Evolutionary conservation across 2,329 filamentous ascomycete genomes (phyloP).

Genomic region (Alternaria longipes): DNA sequence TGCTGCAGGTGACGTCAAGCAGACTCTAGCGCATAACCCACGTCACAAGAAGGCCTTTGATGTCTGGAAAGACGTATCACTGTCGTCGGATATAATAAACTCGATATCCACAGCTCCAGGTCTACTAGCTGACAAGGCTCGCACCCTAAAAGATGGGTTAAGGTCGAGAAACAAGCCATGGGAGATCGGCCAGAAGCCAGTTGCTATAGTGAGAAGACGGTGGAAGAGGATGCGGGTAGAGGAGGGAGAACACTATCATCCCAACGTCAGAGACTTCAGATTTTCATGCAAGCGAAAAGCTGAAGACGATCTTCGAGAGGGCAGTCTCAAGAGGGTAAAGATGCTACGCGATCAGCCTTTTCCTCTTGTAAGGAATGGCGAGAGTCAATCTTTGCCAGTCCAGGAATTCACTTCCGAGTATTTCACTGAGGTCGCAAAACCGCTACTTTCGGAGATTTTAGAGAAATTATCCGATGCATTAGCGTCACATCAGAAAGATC

Average conservation of each 20-base stretch:
- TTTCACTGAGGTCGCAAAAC: neutral
- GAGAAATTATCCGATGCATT: accelerated
- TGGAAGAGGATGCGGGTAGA: neutral
- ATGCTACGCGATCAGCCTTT: neutral
- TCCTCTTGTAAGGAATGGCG: neutral
- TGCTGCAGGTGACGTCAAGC: no score
- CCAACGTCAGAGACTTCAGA: neutral
- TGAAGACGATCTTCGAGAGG: neutral
- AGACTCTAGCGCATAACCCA: no score
- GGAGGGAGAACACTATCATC: neutral
- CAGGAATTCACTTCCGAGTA: neutral
- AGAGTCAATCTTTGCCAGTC: neutral
- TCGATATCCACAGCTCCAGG: no score
- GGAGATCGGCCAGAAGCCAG: neutral
- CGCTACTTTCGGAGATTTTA: neutral
- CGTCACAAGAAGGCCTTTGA: neutral
- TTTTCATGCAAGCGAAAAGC: neutral
- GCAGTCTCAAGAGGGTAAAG: neutral
- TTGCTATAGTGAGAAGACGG: neutral
- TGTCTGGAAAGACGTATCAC: neutral
- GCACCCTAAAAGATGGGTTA: neutral
- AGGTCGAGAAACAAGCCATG: neutral
- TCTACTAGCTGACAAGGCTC: neutral
- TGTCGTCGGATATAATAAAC: neutral
- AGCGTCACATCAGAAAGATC: neutral